Evolutionary conservation across 768 basidiomycete species (phyloP).

Genomic region (Russula olivacea): DNA sequence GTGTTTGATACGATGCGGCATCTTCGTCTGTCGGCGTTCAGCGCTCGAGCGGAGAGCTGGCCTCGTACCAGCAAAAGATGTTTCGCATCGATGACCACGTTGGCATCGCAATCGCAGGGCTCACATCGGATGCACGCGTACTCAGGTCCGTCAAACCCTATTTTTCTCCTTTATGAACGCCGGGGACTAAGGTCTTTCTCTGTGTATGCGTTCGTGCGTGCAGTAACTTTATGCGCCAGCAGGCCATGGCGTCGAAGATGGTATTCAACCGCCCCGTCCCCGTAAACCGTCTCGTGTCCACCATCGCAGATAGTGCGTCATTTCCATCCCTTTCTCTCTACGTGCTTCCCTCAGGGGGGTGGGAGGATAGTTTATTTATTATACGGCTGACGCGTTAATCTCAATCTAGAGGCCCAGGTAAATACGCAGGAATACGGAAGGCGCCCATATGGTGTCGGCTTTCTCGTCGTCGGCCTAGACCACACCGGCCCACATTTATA

Average conservation of each 20-base stretch:
- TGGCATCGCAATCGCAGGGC: slow-evolving; percentile 98
- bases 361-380: background rate
- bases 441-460: slow-evolving; percentile 96
- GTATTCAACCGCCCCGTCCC: slow-evolving; percentile 92
- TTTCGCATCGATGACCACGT: slow-evolving; percentile 99
- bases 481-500: slow-evolving; percentile 96
- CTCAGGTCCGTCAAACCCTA: slow-evolving; percentile 58
- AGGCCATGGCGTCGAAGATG: slow-evolving; percentile 95
- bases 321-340: background rate
- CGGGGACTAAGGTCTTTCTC: background rate
- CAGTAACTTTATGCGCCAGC: slow-evolving; percentile 99
- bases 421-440: slow-evolving; percentile 99
- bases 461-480: slow-evolving; percentile 95
- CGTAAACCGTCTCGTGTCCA: slow-evolving; percentile 85
- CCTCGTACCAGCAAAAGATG: slow-evolving; percentile 99
- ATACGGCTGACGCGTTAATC: background rate
- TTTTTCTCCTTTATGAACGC: background rate
- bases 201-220: background rate
- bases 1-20: background rate
- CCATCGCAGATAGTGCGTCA: slow-evolving; percentile 89
- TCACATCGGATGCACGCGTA: slow-evolving; percentile 97
- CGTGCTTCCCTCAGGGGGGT: background rate
- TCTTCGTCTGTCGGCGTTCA: slow-evolving; percentile 31
- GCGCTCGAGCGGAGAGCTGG: slow-evolving; percentile 97
- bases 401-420: slow-evolving; percentile 79